Evolutionary conservation across 2,329 filamentous ascomycete genomes (phyloP), one percentile per base, ranked within the genome.

Genomic region (Sordariomycetes sp.): DNA sequence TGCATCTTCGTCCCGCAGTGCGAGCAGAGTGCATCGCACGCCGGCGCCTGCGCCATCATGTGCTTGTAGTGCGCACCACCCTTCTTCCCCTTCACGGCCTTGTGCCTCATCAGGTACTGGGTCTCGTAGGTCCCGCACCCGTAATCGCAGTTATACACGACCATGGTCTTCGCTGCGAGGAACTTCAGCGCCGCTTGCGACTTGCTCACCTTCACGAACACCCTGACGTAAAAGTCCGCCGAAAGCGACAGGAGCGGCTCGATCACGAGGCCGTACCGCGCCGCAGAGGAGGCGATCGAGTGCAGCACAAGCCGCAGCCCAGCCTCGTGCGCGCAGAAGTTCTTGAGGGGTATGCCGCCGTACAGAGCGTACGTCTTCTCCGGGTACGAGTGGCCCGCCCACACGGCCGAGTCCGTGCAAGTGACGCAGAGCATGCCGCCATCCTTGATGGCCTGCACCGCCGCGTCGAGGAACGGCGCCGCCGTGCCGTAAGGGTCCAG

Each of bases 291-390:
- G 2, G 92, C 88, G 59, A 97, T 82, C 3, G 87, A 83, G 68
- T 97, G 84, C 14, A 99, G 73, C 55, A 99, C 89, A 11, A 99
- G 77, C 4, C 94, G 87, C 57, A 99, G 72, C 1, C 93, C 94
- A 35, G 83, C 91, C 73, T 99, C 94, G 65, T 99, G 94, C 25
- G 88, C 93, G 67, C 90, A 86, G 55, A 82, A 77, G 0, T 91
- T 92, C 72, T 96, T 96, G 60, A 93, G 74, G 0, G 94, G 90
- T 18, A 92, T 76, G 37, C 94, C 94, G 3, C 94, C 94, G 67
- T 99, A 99, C n/a, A 96, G 78, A 1, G 93, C 86, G 70, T 86
- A 99, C 3, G 90, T 84, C 76, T 99, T 99, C 70, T 99, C 94
- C 1, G 89, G 86, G 68, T 97, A 99, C 59, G 92, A 90, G 64